Base-by-base conservation (phyloP, 345 rosid genomes). In the Excoecaria cochinchinensis region DNA sequence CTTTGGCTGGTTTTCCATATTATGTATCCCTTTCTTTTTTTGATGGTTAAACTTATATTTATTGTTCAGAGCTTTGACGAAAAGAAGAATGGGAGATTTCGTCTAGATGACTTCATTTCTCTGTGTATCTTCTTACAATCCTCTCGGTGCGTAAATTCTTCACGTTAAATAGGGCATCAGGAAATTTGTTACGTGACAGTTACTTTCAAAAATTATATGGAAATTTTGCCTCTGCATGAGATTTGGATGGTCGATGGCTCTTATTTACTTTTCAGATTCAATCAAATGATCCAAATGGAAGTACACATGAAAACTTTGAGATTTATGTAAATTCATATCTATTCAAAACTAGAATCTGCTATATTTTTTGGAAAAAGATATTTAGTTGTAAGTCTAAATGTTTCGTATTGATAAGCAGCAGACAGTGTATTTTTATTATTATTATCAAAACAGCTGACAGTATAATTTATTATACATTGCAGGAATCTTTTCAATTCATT, bases 111-210 rank as follows among this genome's bases (percentile, higher is more conserved):
- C 80, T 86, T 90, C 86, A 90, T 90, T 44, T 85, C 92, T 50
- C 89, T 90, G 62, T 89, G 90, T 81, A 84, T 90, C 79, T 90
- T 90, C 78, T 64, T 87, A 69, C 92, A 90, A 75, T 90, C 95
- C 66, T 83, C 92, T 67, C 79, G 88, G 95, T 89, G 67, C 5
- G 85, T 77, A 50, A 67, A 57, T 72, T 3, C 36, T 67, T 71
- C 25, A 38, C 36, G 21, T 38, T 56, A 67, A 21, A 59, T 40
- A 11, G 44, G 44, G n/a, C 60, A 24, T 50, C 38, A 42, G 46
- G 24, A 17, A 52, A 56, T 63, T 61, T 52, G 25, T 68, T 0
- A 19, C 64, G 3, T 21, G 31, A n/a, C 24, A 56, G 15, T 3
- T 25, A 21, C 36, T 15, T 69, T 40, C 3, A 8, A 31, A 31